Evolutionary conservation across 495 filamentous ascomycete species (phyloP), one percentile per base, ranked within the genome.

Genomic region (Pseudotulostoma volvatum): DNA sequence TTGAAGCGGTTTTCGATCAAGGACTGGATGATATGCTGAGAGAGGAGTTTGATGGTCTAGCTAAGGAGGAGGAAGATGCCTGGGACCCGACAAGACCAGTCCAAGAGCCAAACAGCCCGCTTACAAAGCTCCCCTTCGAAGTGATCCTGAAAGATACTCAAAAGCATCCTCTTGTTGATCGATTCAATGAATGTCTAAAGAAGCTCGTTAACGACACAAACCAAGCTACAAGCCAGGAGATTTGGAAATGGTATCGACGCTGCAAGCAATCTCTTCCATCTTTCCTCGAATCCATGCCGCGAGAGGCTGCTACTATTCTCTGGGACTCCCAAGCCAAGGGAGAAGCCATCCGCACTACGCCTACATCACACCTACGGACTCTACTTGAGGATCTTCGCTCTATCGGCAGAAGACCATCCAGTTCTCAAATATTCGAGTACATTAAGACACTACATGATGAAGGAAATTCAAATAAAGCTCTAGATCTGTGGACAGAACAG

Each of bases 401-500:
- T 8, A 59, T 67, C 28, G 72, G 70, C 7, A 59, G 64, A 37
- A 38, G 56, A 7, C 59, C 85, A 36, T 48, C 60, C 1, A 63
- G 62, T 1, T 56, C 68, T 8, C 74, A 84, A 44, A 68, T 71
- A 34, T 59, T 83, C 15, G 57, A 76, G 5, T 76, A 74, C 34
- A 72, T 84, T 31, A 72, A 79, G 41, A 70, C 75, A 39, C 56
- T 77, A 21, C 76, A 79, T 37, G 53, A 73, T 19, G 66, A 65
- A 8, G 77, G 74, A 3, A 68, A 71, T 44, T 59, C 66, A 33
- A 63, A 61, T 1, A 56, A 70, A 43, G 80, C 81, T 4, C 58
- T 83, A 25, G 65, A 73, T 28, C 57, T 73, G 11, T 84, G 79
- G 77, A 67, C 79, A 54, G 65, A 68, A 39, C 64, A 70, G 21